phyloP scores from a whole-genome alignment of 2,329 filamentous ascomycete species.

The Trichophyton benhamiae region DNA sequence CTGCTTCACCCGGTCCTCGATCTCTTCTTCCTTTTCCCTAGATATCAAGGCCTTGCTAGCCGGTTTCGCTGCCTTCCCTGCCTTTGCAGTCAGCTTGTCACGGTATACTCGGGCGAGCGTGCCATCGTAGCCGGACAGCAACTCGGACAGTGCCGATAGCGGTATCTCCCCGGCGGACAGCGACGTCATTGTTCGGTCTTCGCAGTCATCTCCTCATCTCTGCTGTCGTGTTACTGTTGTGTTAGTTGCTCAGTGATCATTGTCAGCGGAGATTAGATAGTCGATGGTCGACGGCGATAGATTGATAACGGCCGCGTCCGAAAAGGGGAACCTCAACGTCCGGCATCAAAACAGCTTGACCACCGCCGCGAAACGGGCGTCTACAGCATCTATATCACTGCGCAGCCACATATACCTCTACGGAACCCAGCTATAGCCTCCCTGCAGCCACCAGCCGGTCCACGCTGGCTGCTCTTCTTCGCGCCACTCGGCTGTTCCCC shows the following conservation, averaged over 20 bases:
- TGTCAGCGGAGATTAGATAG: background rate
- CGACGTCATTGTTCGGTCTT: background rate
- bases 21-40: background rate
- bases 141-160: slow-evolving; percentile 7
- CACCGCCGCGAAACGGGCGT: no score
- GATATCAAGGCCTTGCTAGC: background rate
- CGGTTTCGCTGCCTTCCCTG: background rate
- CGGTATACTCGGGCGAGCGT: slow-evolving; percentile 16
- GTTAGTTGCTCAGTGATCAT: no score
- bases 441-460: background rate
- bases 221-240: no score
- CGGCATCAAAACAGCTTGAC: no score
- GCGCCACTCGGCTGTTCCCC: slow-evolving; percentile 18
- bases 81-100: slow-evolving; percentile 13
- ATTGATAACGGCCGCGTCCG: background rate
- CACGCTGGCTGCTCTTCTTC: slow-evolving; percentile 12
- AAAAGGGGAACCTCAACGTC: no score
- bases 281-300: background rate
- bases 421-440: background rate
- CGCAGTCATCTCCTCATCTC: no score
- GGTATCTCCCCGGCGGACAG: slow-evolving; percentile 9
- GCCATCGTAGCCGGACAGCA: slow-evolving; percentile 14
- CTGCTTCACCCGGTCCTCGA: slow-evolving; percentile 16
- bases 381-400: background rate
- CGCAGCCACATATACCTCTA: background rate